Evolutionary conservation across 495 filamentous ascomycete genomes (phyloP).

Genomic region (Viridothelium virens): DNA sequence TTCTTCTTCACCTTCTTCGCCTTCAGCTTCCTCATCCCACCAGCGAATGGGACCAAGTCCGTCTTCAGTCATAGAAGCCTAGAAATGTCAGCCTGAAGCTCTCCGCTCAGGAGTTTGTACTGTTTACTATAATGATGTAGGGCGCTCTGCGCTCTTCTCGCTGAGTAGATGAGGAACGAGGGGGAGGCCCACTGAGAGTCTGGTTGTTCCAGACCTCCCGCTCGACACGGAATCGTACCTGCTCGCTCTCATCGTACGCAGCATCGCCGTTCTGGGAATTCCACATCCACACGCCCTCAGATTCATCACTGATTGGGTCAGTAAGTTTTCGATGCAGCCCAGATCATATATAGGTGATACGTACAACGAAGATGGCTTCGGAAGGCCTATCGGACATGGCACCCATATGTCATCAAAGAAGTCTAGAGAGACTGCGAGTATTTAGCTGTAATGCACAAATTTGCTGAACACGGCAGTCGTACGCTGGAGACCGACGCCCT

Average conservation of each 20-base stretch:
- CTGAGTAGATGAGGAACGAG: slow-evolving; percentile 38
- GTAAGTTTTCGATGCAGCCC: slow-evolving; percentile 12
- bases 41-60: slow-evolving; percentile 11
- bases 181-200: slow-evolving; percentile 58
- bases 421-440: slow-evolving; percentile 59
- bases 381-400: slow-evolving; percentile 54
- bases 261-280: slow-evolving; percentile 54
- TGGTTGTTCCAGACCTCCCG: slow-evolving; percentile 84
- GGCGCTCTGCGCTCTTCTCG: slow-evolving; percentile 49
- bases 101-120: not conserved
- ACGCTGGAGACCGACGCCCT: slow-evolving; percentile 68
- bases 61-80: slow-evolving; percentile 11
- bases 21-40: not conserved
- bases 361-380: slow-evolving; percentile 67
- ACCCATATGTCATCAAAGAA: slow-evolving; percentile 91
- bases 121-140: slow-evolving; percentile 58
- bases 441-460: slow-evolving; percentile 12
- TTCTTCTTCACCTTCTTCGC: not conserved
- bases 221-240: slow-evolving; percentile 75
- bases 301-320: slow-evolving; percentile 46
- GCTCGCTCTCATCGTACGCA: slow-evolving; percentile 81
- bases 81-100: not conserved
- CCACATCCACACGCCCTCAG: slow-evolving; percentile 77
- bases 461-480: slow-evolving; percentile 25
- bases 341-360: slow-evolving; percentile 27